Evolutionary conservation across 345 rosid species (phyloP).

Genomic region (Sisymbrium altissimum): DNA sequence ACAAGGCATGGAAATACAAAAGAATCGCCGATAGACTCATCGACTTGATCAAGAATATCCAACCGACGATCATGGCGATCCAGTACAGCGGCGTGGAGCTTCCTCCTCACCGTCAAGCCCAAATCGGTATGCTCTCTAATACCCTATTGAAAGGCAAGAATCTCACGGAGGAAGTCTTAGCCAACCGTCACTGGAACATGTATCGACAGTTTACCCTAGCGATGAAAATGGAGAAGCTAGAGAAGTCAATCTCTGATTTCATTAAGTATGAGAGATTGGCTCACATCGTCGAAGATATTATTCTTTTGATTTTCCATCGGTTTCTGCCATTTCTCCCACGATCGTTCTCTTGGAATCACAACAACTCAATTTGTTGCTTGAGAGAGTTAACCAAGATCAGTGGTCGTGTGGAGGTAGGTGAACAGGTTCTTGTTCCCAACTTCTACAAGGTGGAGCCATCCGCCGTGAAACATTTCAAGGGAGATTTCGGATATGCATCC

Average conservation of each 20-base stretch:
- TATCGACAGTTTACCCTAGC: slow-evolving; percentile 45
- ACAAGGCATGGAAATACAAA: slow-evolving; percentile 45
- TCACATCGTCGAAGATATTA: slow-evolving; percentile 35
- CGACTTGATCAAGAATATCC: slow-evolving; percentile 28
- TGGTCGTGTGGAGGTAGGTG: no score
- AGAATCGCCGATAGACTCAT: slow-evolving; percentile 43
- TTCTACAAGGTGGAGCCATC: no score
- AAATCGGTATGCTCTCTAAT: slow-evolving; percentile 50
- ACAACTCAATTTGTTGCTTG: no score
- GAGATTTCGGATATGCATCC: no score
- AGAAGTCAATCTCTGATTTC: slow-evolving; percentile 46
- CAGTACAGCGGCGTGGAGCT: slow-evolving; percentile 82
- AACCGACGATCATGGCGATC: slow-evolving; percentile 58
- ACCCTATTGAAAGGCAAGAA: slow-evolving; percentile 46
- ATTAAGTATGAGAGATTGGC: slow-evolving; percentile 41
- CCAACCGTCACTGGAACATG: slow-evolving; percentile 62
- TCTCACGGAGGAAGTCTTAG: slow-evolving; percentile 42
- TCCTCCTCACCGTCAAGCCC: slow-evolving; percentile 58
- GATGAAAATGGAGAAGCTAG: slow-evolving; percentile 65
- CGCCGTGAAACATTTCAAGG: no score
- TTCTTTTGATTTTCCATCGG: no score
- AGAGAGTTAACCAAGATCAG: no score
- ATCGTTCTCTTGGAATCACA: no score
- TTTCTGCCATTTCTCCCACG: no score
- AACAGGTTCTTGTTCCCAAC: no score